A percentile compares a stretch with the other conserved stretches of the same genome.
These are phyloP conservation scores for Yarrowia galli DNA, from an alignment of 1,139 yeast species.

Conservation along the genomic window DNA sequence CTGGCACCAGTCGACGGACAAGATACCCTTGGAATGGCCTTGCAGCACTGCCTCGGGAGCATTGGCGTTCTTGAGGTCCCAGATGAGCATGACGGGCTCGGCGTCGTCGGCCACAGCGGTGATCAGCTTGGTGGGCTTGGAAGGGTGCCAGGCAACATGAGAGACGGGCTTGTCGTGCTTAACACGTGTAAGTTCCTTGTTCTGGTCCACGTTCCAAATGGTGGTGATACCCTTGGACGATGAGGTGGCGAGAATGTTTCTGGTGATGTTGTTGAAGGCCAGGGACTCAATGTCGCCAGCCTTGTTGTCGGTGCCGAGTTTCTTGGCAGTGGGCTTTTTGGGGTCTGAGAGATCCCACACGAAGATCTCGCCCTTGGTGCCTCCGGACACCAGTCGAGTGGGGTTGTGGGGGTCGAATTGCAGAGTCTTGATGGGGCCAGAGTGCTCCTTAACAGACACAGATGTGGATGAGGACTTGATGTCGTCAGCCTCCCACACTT, in stretches of 20 bases:
- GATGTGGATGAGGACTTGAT: constrained; percentile 41
- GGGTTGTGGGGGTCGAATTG: constrained; percentile 79
- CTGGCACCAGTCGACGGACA: constrained; percentile 92
- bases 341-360: constrained; percentile 89
- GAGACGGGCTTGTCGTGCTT: constrained; percentile 63
- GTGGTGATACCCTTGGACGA: constrained; percentile 85
- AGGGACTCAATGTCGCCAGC: constrained; percentile 82
- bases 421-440: constrained; percentile 74
- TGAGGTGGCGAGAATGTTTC: constrained; percentile 91
- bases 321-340: constrained; percentile 64
- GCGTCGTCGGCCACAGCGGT: constrained; percentile 87
- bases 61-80: constrained; percentile 94
- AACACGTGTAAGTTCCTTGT: constrained; percentile 67
- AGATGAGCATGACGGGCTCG: constrained; percentile 80
- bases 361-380: constrained; percentile 81
- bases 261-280: constrained; percentile 87
- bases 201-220: constrained; percentile 90
- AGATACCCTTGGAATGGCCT: constrained; percentile 88
- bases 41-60: constrained; percentile 78
- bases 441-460: constrained; percentile 62
- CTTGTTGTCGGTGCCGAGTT: constrained; percentile 58
- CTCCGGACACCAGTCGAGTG: constrained; percentile 84
- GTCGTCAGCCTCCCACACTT: constrained; percentile 69
- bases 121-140: constrained; percentile 78
- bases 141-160: constrained; percentile 80